Evolutionary conservation across 768 basidiomycete genomes (phyloP), one percentile per base, ranked within the genome.

Genomic region (Lactarius evosmus): DNA sequence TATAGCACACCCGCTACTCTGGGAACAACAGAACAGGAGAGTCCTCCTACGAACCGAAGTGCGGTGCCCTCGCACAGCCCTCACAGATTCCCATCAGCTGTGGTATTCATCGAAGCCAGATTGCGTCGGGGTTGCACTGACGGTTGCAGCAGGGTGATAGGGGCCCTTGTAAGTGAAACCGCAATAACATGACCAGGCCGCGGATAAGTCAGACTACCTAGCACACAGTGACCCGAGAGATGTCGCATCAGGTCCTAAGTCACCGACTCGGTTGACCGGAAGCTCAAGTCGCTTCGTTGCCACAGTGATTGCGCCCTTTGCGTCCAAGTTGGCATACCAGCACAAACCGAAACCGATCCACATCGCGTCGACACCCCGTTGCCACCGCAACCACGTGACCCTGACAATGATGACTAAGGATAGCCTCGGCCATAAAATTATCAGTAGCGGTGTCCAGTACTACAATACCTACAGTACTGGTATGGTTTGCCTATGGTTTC

Each of bases 1-100:
- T 65, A 65, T 65, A 65, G 46, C 14, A 27, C n/a, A 40, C 41
- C 32, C 50, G 56, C 7, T 1, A 40, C 38, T 34, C 29, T 53
- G 58, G 53, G 55, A 54, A 56, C 58, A 65, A 41, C 46, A 60
- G n/a, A 19, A 19, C 34, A 54, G 29, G 1, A 27, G 34, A 1
- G 22, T 16, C 33, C 33, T 29, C 44, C n/a, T n/a, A 22, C 5
- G 4, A n/a, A 60, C 34, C 17, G 49, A 41, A 44, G 22, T 6
- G 56, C 7, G 61, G 17, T 41, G 36, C 8, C 36, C 58, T 8
- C 22, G 60, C 59, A 65, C 49, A 14, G 58, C 63, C 29, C 3
- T 27, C 16, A 32, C 8, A 25, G 25, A 54, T 32, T 17, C 49
- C 36, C 59, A 51, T 61, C 38, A 65, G 34, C 56, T 19, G n/a